phyloP scores from a whole-genome alignment of 306 rosid genomes.

The Corylus americana region DNA sequence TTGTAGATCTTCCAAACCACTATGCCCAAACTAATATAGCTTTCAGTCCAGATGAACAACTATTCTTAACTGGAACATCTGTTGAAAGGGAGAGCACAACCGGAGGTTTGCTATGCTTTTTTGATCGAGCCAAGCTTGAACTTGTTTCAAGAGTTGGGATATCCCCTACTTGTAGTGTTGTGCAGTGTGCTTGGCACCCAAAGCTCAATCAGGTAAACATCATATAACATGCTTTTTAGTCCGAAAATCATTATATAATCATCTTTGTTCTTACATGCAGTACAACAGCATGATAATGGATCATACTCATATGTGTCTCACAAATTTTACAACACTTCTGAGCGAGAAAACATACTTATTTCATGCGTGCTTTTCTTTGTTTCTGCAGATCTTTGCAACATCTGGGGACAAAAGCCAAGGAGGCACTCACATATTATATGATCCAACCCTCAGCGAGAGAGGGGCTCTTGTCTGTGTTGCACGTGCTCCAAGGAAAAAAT shows the following conservation, averaged over 20 bases:
- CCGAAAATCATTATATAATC: conserved; percentile 13
- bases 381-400: conserved; percentile 75
- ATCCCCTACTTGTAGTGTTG: conserved; percentile 82
- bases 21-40: conserved; percentile 89
- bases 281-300: conserved; percentile 16
- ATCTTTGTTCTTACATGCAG: conserved; percentile 14
- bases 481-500: conserved; percentile 90
- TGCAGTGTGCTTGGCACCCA: conserved; percentile 94
- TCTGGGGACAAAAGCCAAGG: conserved; percentile 90
- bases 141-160: conserved; percentile 90
- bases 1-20: conserved; percentile 79
- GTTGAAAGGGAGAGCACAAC: conserved; percentile 75
- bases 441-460: conserved; percentile 83
- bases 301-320: conserved; percentile 3
- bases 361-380: conserved; percentile 20
- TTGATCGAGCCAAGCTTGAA: conserved; percentile 70
- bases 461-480: conserved; percentile 99
- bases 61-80: conserved; percentile 90
- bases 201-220: conserved; percentile 82
- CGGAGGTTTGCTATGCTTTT: conserved; percentile 89
- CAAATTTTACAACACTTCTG: not conserved
- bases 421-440: conserved; percentile 82
- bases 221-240: conserved; percentile 15
- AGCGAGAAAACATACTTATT: not conserved
- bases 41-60: conserved; percentile 89